Base-by-base conservation (phyloP, 441 rosid species). In the Isatis lusitanica region DNA sequence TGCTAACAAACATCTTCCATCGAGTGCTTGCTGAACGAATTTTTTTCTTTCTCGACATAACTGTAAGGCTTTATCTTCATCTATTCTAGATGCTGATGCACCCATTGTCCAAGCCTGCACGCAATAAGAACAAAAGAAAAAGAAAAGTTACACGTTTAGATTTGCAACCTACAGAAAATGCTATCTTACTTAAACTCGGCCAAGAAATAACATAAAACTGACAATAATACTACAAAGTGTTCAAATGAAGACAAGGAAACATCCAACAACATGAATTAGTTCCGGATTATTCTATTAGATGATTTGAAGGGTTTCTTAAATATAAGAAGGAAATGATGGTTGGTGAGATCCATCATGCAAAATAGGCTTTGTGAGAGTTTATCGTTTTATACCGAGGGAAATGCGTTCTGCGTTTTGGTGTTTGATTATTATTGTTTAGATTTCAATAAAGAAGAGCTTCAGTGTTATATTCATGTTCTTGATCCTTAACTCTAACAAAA, bases 21-120 rank as follows among this genome's bases (percentile, higher is more conserved):
- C 97, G 5, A 95, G 97, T 46, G 98, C 96, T 84, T 91, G 97
- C 79, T 86, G 79, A 17, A 94, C 91, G 60, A 75, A 89, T 66
- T 91, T 94, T 84, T 85, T 95, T 79, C 99, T 85, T 65, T 91
- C 99, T 5, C 94, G 86, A 74, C 99, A 95, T 71, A 95, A 85
- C 80, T 81, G 89, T 77, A 93, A 78, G 58, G 93, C 95, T 80
- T 88, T 87, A 58, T 90, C 98, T 83, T 93, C 99, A 71, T 91
- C 97, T 43, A 69, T 62, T 81, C 88, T 93, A 70, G 97, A 95
- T 86, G 68, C 81, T 46, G 92, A 61, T 26, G 82, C 88, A 75
- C 98, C 98, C 97, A 91, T 95, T 63, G 64, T 58, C 77, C 76
- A 62, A 73, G 56, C 71, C 31, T 56, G 48, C 58, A 44, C 39